phyloP scores from a whole-genome alignment of 208 protist species.

The Leishmania tarentolae region DNA sequence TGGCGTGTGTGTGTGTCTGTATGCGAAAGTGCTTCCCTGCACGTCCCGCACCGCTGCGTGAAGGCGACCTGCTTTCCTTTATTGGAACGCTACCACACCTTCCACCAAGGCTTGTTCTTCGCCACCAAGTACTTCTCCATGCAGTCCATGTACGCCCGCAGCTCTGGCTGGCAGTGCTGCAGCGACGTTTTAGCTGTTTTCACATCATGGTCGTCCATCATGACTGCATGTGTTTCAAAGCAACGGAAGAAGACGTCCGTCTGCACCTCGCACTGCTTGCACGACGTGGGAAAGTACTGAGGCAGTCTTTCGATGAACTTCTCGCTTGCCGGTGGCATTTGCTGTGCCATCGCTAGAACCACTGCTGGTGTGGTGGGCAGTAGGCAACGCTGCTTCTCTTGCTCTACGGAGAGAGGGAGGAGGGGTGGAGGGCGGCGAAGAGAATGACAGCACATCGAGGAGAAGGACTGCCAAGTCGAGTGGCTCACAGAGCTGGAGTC shows the following conservation, averaged over 20 bases:
- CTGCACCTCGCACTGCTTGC: constrained; percentile 43
- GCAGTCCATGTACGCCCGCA: constrained; percentile 70
- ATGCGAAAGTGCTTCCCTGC: too few species aligned
- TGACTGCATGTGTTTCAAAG: constrained; percentile 76
- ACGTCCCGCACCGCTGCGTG: neutral
- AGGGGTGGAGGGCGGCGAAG: neutral
- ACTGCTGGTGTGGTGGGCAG: neutral
- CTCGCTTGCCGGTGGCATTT: constrained; percentile 9
- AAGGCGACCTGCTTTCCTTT: neutral
- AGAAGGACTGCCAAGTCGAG: neutral
- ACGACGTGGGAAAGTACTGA: constrained; percentile 74
- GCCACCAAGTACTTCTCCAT: constrained; percentile 62
- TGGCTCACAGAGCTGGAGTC: neutral
- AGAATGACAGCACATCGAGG: neutral
- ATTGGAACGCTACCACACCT: constrained; percentile 37
- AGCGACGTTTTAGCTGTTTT: constrained; percentile 58
- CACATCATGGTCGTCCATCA: constrained; percentile 58
- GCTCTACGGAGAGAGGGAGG: neutral
- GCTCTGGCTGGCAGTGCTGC: constrained; percentile 63
- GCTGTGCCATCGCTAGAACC: neutral
- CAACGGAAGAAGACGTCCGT: constrained; percentile 74
- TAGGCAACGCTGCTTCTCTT: neutral
- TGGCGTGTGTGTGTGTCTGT: neutral
- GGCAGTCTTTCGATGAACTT: constrained; percentile 47
- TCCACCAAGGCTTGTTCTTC: constrained; percentile 42